phyloP scores from a whole-genome alignment of 208 protist genomes.

The Wallacemonas collosoma region DNA sequence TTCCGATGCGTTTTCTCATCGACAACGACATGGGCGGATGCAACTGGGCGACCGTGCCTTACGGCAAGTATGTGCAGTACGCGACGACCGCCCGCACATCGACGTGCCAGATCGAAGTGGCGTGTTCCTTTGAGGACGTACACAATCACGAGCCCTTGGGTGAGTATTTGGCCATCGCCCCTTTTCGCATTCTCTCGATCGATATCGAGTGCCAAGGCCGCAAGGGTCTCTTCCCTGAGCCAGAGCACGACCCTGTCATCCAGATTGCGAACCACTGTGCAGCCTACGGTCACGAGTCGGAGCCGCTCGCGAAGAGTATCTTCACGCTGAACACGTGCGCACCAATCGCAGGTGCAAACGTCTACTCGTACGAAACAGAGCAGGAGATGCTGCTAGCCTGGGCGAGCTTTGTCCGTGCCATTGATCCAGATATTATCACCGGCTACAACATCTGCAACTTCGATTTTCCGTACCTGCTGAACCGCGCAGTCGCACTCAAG shows the following conservation, averaged over 20 bases:
- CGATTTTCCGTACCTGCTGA: slow-evolving; percentile 99
- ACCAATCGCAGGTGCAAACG: slow-evolving; percentile 95
- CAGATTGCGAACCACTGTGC: slow-evolving; percentile 99
- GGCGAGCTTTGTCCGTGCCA: slow-evolving; percentile 75
- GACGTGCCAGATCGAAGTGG: slow-evolving; percentile 92
- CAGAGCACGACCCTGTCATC: slow-evolving; percentile 99
- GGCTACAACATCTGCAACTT: slow-evolving; percentile 99
- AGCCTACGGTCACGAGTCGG: slow-evolving; percentile 75
- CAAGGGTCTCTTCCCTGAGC: slow-evolving; percentile 98
- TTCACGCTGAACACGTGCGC: slow-evolving; percentile 96
- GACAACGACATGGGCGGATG: slow-evolving; percentile 96
- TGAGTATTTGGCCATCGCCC: slow-evolving; percentile 96
- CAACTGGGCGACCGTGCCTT: slow-evolving; percentile 94
- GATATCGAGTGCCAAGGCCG: slow-evolving; percentile 99
- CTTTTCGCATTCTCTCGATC: slow-evolving; percentile 98
- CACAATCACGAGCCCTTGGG: slow-evolving; percentile 84
- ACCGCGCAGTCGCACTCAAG: slow-evolving; percentile 92
- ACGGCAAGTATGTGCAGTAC: slow-evolving; percentile 50
- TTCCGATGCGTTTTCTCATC: slow-evolving; percentile 98
- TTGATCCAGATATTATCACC: slow-evolving; percentile 96
- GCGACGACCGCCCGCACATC: slow-evolving; percentile 50
- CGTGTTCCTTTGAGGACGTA: slow-evolving; percentile 87
- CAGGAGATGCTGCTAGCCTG: slow-evolving; percentile 93
- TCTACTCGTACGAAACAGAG: slow-evolving; percentile 95
- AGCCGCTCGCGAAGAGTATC: slow-evolving; percentile 70